Conservation (phyloP, 306 rosid species). For the Cucumis cinereus region DNA sequence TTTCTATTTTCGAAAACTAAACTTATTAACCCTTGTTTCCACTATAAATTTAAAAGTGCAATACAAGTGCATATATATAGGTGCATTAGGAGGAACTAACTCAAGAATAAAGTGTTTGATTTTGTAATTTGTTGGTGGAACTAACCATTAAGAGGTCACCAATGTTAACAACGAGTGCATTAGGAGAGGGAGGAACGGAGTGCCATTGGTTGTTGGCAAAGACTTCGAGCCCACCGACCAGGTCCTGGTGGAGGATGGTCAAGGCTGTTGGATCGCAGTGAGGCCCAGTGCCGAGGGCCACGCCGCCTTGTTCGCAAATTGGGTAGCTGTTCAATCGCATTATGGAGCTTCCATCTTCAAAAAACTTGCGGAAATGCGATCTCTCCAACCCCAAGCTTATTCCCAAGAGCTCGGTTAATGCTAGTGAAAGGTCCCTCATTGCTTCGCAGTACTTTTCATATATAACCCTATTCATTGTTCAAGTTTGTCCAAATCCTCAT, state of each 20-base stretch:
- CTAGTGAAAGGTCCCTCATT: conserved; percentile 39
- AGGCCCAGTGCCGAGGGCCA: conserved; percentile 59
- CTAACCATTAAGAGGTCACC: conserved; percentile 63
- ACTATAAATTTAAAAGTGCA: too few species aligned
- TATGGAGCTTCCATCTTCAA: conserved; percentile 44
- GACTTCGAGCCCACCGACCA: conserved; percentile 62
- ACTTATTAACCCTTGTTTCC: too few species aligned
- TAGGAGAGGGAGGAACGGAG: conserved; percentile 29
- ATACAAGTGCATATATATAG: too few species aligned
- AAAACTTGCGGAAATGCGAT: conserved; percentile 28
- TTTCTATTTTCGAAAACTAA: too few species aligned
- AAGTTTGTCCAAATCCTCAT: neutral
- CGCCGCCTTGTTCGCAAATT: conserved; percentile 31
- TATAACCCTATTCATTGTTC: conserved; percentile 13
- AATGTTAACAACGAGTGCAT: conserved; percentile 53
- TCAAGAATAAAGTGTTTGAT: neutral
- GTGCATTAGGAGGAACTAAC: too few species aligned
- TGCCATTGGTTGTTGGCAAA: conserved; percentile 45
- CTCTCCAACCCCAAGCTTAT: conserved; percentile 54
- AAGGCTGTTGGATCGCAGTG: conserved; percentile 73
- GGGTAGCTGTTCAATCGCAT: conserved; percentile 81
- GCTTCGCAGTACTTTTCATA: conserved; percentile 53
- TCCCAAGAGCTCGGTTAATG: conserved; percentile 42
- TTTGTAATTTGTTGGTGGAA: neutral
- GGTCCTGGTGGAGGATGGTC: conserved; percentile 68